Conservation (phyloP, 208 protist species). For the Acanthamoeba lenticulata region DNA sequence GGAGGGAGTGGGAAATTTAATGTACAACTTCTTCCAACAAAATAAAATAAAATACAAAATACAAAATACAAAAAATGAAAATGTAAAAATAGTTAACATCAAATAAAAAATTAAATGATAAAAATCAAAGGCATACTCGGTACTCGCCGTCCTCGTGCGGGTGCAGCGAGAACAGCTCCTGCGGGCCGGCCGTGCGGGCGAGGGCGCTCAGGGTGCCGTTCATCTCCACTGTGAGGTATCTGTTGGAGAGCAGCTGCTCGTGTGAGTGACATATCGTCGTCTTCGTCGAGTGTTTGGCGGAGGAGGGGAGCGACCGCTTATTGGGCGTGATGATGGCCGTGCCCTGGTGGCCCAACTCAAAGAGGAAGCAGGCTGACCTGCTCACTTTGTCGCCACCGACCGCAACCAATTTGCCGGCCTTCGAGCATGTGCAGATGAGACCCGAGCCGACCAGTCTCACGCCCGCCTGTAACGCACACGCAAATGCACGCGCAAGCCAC, state of each 20-base stretch:
- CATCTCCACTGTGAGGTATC: conserved; percentile 34
- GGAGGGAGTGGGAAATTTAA: background rate
- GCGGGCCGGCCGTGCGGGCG: background rate
- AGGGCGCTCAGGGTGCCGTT: background rate
- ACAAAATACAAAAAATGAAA: too few species aligned
- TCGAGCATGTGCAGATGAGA: conserved; percentile 29
- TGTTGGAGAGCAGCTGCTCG: background rate
- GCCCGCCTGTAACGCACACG: conserved; percentile 17
- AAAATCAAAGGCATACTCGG: background rate
- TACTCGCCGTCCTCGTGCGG: conserved; percentile 57
- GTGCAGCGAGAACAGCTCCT: conserved; percentile 40
- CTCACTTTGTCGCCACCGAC: background rate
- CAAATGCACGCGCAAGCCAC: background rate
- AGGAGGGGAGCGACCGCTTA: background rate
- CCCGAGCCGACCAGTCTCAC: conserved; percentile 44
- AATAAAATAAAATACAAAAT: background rate
- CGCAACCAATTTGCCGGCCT: conserved; percentile 9
- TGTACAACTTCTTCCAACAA: background rate
- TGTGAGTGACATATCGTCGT: too few species aligned
- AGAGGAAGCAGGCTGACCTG: background rate
- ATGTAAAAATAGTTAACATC: background rate
- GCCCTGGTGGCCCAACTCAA: background rate
- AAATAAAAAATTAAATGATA: too few species aligned
- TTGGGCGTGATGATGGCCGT: background rate
- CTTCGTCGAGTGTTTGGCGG: too few species aligned